phyloP scores from a whole-genome alignment of 495 filamentous ascomycete species.

The Sabuloglossum arenarium region DNA sequence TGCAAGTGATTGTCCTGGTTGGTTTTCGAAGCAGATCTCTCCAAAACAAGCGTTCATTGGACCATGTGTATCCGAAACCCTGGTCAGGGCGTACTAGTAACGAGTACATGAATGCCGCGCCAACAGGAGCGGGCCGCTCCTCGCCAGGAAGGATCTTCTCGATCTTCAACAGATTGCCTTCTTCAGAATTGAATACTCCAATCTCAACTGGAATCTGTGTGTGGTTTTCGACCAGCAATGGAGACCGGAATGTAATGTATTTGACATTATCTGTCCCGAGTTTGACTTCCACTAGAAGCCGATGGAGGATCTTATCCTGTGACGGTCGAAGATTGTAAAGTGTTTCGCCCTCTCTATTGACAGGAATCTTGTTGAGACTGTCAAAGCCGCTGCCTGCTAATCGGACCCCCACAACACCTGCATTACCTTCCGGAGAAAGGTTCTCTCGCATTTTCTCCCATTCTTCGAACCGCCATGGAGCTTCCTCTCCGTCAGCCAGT shows the following conservation, averaged over 20 bases:
- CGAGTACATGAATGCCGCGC: constrained; percentile 76
- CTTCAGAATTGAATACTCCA: constrained; percentile 74
- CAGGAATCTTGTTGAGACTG: constrained; percentile 63
- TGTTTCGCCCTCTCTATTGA: constrained; percentile 83
- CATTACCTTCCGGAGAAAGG: constrained; percentile 58
- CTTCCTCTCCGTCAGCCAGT: constrained; percentile 72
- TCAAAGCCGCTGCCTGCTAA: constrained; percentile 92
- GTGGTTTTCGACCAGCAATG: constrained; percentile 90
- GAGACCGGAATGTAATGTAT: constrained; percentile 89
- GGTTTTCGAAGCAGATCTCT: constrained; percentile 69
- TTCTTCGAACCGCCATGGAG: constrained; percentile 90
- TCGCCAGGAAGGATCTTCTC: constrained; percentile 93
- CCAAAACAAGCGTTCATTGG: constrained; percentile 73
- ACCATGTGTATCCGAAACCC: constrained; percentile 94
- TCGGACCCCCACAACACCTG: constrained; percentile 55
- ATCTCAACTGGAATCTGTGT: constrained; percentile 92
- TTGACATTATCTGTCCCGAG: constrained; percentile 87
- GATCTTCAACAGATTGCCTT: constrained; percentile 86
- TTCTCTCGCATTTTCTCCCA: constrained; percentile 86
- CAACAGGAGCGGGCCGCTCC: constrained; percentile 75
- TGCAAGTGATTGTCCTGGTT: constrained; percentile 67
- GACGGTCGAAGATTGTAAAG: constrained; percentile 69
- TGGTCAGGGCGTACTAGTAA: constrained; percentile 84
- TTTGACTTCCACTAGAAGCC: constrained; percentile 77
- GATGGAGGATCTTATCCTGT: constrained; percentile 67